phyloP scores from a whole-genome alignment of 208 protist genomes.

The Blastocrithidia nonstop region DNA sequence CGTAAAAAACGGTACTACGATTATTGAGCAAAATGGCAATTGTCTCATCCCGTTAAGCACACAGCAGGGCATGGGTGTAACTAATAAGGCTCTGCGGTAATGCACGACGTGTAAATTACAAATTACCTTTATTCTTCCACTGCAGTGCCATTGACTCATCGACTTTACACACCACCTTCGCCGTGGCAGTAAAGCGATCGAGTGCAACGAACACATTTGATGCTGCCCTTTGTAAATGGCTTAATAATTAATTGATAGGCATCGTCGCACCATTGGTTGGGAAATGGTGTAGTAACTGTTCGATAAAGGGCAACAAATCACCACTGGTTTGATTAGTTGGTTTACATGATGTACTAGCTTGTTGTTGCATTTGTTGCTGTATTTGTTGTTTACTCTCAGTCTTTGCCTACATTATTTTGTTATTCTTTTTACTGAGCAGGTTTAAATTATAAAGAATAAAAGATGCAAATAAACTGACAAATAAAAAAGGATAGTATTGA shows the following conservation, averaged over 20 bases:
- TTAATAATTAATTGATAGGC: slow-evolving; percentile 32
- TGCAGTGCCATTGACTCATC: slow-evolving; percentile 33
- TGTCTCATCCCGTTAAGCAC: slow-evolving; percentile 39
- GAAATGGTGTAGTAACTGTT: slow-evolving; percentile 11
- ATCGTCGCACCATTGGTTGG: slow-evolving; percentile 18
- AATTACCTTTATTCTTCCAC: slow-evolving; percentile 72
- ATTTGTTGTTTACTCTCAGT: neutral
- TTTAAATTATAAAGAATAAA: too few species aligned
- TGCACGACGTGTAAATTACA: slow-evolving; percentile 25
- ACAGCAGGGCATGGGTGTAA: slow-evolving; percentile 67
- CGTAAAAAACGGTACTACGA: slow-evolving; percentile 51
- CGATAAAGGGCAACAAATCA: slow-evolving; percentile 24
- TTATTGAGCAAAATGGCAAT: slow-evolving; percentile 58
- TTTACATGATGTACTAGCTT: neutral
- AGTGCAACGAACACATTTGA: slow-evolving; percentile 16
- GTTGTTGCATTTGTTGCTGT: neutral
- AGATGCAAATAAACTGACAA: too few species aligned
- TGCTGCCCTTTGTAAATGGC: slow-evolving; percentile 9
- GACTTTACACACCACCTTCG: slow-evolving; percentile 13
- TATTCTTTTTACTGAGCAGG: neutral
- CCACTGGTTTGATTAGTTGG: slow-evolving; percentile 21
- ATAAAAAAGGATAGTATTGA: too few species aligned
- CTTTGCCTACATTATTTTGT: neutral
- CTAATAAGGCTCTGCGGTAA: slow-evolving; percentile 29
- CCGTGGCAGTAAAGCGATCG: slow-evolving; percentile 17